Percentiles rank a stretch among this genome's conserved stretches.
These are phyloP conservation scores for Pestalotiopsis sp. DNA, from an alignment of 2,329 filamentous ascomycete genomes.

Conservation along the genomic window DNA sequence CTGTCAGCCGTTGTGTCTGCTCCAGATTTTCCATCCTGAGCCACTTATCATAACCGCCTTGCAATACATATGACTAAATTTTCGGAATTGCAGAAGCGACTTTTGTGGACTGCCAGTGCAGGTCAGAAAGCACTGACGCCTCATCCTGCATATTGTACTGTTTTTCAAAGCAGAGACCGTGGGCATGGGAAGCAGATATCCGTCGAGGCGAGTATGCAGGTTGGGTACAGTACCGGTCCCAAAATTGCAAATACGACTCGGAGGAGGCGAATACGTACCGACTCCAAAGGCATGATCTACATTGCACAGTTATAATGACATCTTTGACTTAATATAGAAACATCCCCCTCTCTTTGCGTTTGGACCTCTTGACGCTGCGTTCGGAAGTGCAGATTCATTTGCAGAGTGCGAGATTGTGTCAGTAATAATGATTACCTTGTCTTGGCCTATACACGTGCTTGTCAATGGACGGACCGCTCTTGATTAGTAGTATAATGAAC, in stretches of 20 bases:
- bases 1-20: not conserved
- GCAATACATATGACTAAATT: not conserved
- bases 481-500: not conserved
- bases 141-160: not conserved
- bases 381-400: too few species aligned
- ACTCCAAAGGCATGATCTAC: not conserved
- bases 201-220: too few species aligned
- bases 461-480: not conserved
- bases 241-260: not conserved
- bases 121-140: not conserved
- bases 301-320: not conserved
- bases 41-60: not conserved
- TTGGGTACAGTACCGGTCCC: too few species aligned
- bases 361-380: too few species aligned
- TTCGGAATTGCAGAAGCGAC: not conserved
- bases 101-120: not conserved
- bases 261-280: not conserved
- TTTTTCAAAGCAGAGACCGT: too few species aligned
- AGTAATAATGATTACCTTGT: not conserved
- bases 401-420: not conserved
- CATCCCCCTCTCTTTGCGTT: too few species aligned
- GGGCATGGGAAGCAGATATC: too few species aligned
- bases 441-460: not conserved
- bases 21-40: not conserved
- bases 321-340: not conserved